phyloP scores from a whole-genome alignment of 352 stramenopile genomes.

The Globisporangium emineosum region DNA sequence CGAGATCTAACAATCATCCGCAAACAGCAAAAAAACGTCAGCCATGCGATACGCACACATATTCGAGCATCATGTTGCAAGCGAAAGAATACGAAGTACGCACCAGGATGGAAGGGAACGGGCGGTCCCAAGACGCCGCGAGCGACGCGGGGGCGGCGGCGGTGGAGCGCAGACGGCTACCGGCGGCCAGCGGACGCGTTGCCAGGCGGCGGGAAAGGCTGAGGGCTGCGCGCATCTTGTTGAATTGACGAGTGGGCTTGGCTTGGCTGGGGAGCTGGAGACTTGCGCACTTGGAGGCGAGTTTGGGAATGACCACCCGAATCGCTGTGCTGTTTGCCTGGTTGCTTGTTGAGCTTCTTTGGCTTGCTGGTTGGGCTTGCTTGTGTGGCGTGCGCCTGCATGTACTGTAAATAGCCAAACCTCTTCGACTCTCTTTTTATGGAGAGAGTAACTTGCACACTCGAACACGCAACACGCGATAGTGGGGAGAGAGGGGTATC shows the following conservation, averaged over 20 bases:
- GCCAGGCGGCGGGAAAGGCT: slow-evolving; percentile 25
- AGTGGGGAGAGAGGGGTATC: background rate
- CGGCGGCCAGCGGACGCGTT: slow-evolving; percentile 4
- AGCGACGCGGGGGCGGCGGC: slow-evolving; percentile 56
- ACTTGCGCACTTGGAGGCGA: slow-evolving; percentile 11
- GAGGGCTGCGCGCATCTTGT: slow-evolving; percentile 34
- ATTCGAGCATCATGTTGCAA: background rate
- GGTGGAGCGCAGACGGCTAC: slow-evolving; percentile 25
- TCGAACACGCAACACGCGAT: background rate
- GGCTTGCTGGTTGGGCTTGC: background rate
- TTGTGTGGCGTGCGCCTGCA: background rate
- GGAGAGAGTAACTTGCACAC: background rate
- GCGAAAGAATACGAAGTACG: no score
- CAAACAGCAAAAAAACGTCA: background rate
- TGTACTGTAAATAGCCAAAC: slow-evolving; percentile 4
- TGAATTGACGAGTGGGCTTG: background rate
- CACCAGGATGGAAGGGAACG: slow-evolving; percentile 80
- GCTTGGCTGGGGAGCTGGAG: background rate
- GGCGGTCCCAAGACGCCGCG: slow-evolving; percentile 63
- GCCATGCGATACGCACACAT: background rate
- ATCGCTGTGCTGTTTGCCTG: background rate
- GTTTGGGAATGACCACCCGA: slow-evolving; percentile 18
- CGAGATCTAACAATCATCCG: slow-evolving; percentile 44
- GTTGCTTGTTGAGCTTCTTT: background rate
- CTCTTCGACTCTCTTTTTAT: background rate